phyloP scores from a whole-genome alignment of 805 yeast species.

The Saturnispora silvae region DNA sequence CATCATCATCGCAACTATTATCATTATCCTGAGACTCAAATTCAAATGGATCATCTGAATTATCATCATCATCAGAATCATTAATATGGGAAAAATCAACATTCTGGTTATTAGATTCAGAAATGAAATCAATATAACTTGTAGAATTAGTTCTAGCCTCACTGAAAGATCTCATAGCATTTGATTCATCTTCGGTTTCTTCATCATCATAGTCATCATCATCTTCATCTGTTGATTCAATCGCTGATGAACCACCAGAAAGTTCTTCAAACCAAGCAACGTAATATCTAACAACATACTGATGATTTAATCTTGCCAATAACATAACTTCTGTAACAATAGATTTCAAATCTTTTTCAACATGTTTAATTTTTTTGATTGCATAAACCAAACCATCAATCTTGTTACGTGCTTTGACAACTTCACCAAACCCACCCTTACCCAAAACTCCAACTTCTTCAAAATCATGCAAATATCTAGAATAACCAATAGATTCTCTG shows the following conservation, averaged over 20 bases:
- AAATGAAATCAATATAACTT: constrained; percentile 53
- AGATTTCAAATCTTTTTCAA: constrained; percentile 66
- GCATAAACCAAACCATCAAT: constrained; percentile 95
- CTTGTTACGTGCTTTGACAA: constrained; percentile 89
- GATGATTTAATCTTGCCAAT: constrained; percentile 85
- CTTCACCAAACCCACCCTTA: constrained; percentile 95
- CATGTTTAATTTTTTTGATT: constrained; percentile 79
- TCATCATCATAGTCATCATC: constrained; percentile 10
- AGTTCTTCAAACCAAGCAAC: constrained; percentile 96
- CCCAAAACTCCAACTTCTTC: constrained; percentile 91
- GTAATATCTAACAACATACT: constrained; percentile 89
- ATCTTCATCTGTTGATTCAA: constrained; percentile 15
- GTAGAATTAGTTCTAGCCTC: constrained; percentile 24
- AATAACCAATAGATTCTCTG: constrained; percentile 25
- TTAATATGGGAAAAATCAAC: constrained; percentile 38
- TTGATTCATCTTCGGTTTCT: constrained; percentile 17
- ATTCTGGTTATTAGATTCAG: constrained; percentile 49
- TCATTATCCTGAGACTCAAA: constrained; percentile 15
- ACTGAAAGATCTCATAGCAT: constrained; percentile 18
- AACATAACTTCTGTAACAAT: constrained; percentile 87
- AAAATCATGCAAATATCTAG: constrained; percentile 85
- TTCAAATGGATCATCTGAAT: constrained; percentile 15
- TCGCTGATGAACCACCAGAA: constrained; percentile 20
- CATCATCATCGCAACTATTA: constrained; percentile 15
- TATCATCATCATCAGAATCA: constrained; percentile 16